phyloP scores from a whole-genome alignment of 352 stramenopile genomes.

The Peronospora tabacina region DNA sequence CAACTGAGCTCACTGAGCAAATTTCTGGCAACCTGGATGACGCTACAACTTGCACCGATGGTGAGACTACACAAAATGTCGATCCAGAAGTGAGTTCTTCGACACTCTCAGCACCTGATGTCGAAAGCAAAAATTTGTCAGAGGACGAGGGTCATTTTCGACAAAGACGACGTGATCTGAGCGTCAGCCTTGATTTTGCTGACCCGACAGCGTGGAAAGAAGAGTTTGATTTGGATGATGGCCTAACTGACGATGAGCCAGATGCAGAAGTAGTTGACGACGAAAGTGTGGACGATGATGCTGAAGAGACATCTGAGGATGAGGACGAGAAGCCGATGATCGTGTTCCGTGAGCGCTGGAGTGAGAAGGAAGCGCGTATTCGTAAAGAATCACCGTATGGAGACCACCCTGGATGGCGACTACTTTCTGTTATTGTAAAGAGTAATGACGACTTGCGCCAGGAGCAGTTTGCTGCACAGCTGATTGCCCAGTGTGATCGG shows the following conservation, averaged over 20 bases:
- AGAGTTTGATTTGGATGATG: slow-evolving; percentile 70
- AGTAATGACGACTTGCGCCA: slow-evolving; percentile 97
- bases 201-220: slow-evolving; percentile 62
- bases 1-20: background rate
- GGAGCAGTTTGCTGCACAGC: slow-evolving; percentile 95
- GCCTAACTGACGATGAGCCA: slow-evolving; percentile 42
- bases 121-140: slow-evolving; percentile 17
- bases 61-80: slow-evolving; percentile 4
- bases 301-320: slow-evolving; percentile 21
- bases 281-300: slow-evolving; percentile 9
- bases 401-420: slow-evolving; percentile 49
- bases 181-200: slow-evolving; percentile 65
- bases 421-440: slow-evolving; percentile 93
- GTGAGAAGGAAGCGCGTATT: slow-evolving; percentile 66
- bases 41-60: background rate
- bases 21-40: background rate
- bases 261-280: slow-evolving; percentile 27
- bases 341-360: slow-evolving; percentile 77
- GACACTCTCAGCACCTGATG: slow-evolving; percentile 1
- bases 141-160: slow-evolving; percentile 27
- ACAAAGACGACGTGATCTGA: slow-evolving; percentile 44
- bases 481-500: slow-evolving; percentile 93
- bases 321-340: slow-evolving; percentile 64
- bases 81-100: slow-evolving; percentile 1
- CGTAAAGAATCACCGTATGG: slow-evolving; percentile 45